Base-by-base conservation (phyloP, 768 basidiomycete species). In the Kockovaella imperatae region DNA sequence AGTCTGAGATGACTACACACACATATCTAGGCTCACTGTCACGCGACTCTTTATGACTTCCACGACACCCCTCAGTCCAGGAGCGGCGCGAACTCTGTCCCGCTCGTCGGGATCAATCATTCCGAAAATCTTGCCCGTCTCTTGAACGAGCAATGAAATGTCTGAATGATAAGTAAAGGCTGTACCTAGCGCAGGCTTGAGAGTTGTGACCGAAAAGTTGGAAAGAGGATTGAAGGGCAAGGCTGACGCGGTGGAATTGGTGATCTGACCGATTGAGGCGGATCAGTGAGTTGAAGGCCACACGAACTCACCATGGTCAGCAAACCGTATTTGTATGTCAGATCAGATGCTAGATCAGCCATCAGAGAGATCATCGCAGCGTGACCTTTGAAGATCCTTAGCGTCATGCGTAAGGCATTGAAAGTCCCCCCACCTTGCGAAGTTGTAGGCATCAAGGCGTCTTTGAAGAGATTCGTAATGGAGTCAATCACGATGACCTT, bases 11-110 rank as follows among this genome's bases (percentile, higher is more conserved):
- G 14, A 48, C 23, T 5, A 21, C 25, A 18, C 8, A 13, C n/a
- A 20, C 23, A 7, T 29, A 24, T 11, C 4, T 4, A 2, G 40
- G 49, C 68, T 54, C 46, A 67, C 68, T 32, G 59, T 57, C 0
- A 63, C 52, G 24, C 59, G 26, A 45, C 62, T 65, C 53, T 68
- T 65, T 38, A 68, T 36, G 3, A 68, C 64, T 47, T 70, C 69
- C 3, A 68, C 63, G 18, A 68, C 50, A 1, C 46, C 56, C 38
- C 69, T 63, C 45, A 62, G 40, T 13, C 65, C 62, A 5, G 59
- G 54, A 25, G 42, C 49, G 21, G 32, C 53, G 35, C 49, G 47
- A 21, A 45, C 52, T 20, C 65, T 36, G 29, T 59, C 49, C 31
- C 64, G 48, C 45, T 70, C 62, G 15, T 48, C 56, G 35, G 54